phyloP scores from a whole-genome alignment of 352 stramenopile species.

The Phytopythium ostracodes region DNA sequence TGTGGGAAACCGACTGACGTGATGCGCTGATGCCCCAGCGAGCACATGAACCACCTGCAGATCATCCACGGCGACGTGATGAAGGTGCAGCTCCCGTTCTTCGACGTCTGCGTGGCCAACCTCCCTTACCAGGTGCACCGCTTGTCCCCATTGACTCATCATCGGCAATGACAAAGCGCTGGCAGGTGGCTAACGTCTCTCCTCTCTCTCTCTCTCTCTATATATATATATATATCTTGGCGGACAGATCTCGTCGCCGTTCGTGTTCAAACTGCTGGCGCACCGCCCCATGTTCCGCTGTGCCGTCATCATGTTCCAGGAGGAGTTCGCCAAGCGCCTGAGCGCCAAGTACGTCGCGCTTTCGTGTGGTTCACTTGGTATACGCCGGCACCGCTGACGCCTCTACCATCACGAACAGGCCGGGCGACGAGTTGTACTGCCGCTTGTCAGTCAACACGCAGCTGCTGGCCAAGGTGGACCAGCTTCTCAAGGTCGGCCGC shows the following conservation, averaged over 20 bases:
- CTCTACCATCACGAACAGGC: constrained; percentile 37
- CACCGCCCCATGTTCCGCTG: constrained; percentile 98
- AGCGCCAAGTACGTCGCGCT: constrained; percentile 82
- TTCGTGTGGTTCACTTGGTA: too few species aligned
- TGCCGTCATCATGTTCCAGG: constrained; percentile 99
- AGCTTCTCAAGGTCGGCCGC: constrained; percentile 97
- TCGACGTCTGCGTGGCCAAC: constrained; percentile 99
- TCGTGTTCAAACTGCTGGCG: constrained; percentile 98
- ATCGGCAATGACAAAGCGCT: neutral
- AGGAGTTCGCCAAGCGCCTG: constrained; percentile 98
- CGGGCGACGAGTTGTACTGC: constrained; percentile 97
- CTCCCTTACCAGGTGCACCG: constrained; percentile 94
- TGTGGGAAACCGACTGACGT: neutral
- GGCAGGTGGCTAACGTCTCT: neutral
- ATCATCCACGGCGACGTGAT: constrained; percentile 99
- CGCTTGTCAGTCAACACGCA: constrained; percentile 98
- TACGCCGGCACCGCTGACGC: too few species aligned
- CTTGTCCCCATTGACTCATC: neutral
- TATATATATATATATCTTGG: too few species aligned
- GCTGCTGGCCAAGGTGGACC: constrained; percentile 97
- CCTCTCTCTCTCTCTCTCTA: neutral
- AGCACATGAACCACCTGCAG: constrained; percentile 93
- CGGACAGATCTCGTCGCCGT: constrained; percentile 92
- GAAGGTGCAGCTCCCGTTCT: constrained; percentile 98
- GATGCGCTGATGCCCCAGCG: constrained; percentile 25